Evolutionary conservation across 2,329 filamentous ascomycete species (phyloP).

Genomic region (Pezicula neosporulosa): DNA sequence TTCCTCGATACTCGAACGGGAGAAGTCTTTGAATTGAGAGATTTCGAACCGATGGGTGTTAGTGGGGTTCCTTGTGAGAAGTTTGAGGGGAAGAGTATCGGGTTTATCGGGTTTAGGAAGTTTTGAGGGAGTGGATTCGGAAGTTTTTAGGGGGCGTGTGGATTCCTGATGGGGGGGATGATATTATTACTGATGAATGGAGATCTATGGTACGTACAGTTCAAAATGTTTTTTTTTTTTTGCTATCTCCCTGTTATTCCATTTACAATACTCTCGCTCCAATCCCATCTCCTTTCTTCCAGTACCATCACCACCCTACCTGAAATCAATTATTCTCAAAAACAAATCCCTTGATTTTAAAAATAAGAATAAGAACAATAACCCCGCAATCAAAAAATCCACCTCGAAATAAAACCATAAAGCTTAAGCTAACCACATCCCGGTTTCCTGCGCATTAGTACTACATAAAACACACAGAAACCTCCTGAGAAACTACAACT

Average conservation of each 20-base stretch:
- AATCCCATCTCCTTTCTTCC: no score
- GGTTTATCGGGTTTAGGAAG: conserved; percentile 5
- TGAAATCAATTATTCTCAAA: no score
- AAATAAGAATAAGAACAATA: no score
- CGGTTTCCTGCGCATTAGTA: background rate
- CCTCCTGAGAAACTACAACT: conserved; percentile 6
- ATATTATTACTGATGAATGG: conserved; percentile 1
- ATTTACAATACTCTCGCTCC: background rate
- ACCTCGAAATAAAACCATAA: no score
- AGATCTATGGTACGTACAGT: conserved; percentile 4
- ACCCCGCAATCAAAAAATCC: no score
- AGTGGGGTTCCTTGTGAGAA: background rate
- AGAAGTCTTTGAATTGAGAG: conserved; percentile 5
- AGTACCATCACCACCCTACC: no score
- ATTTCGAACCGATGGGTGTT: background rate
- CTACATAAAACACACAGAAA: background rate
- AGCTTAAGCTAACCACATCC: background rate
- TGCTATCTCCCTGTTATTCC: no score
- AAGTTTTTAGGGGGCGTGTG: background rate
- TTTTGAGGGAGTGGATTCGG: conserved; percentile 10
- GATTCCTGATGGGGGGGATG: conserved; percentile 4
- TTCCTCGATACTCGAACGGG: conserved; percentile 10
- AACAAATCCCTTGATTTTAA: no score
- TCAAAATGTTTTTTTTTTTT: background rate
- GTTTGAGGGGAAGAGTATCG: conserved; percentile 1